Conservation (phyloP, 148 eudicot species). For the Rhododendron simsii region DNA sequence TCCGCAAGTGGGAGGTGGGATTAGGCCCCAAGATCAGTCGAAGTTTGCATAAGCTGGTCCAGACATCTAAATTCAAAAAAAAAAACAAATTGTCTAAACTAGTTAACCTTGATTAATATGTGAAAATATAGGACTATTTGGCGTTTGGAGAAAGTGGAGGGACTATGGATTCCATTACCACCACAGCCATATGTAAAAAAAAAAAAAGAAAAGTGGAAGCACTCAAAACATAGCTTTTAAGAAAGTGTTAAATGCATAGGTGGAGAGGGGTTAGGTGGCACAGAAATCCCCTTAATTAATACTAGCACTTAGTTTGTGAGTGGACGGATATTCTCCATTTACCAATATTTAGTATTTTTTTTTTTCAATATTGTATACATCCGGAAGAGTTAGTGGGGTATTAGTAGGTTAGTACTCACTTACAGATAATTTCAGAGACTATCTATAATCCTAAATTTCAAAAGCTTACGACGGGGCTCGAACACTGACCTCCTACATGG, state of each 20-base stretch:
- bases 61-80: too few species aligned
- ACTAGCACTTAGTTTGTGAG: constrained; percentile 15
- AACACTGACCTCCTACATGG: too few species aligned
- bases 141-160: constrained; percentile 26
- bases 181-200: constrained; percentile 1
- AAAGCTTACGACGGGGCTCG: too few species aligned
- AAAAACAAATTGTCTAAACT: not conserved
- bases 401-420: too few species aligned
- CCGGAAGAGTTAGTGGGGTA: too few species aligned
- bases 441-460: too few species aligned
- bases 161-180: constrained; percentile 44
- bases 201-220: constrained; percentile 20
- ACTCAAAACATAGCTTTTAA: constrained; percentile 22
- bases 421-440: too few species aligned
- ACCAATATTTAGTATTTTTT: not conserved
- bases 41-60: not conserved
- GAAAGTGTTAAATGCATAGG: constrained; percentile 5
- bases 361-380: too few species aligned
- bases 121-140: not conserved
- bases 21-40: too few species aligned
- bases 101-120: not conserved
- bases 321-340: not conserved
- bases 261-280: constrained; percentile 9
- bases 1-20: not conserved
- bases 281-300: constrained; percentile 6